Percentiles rank a stretch among this genome's conserved stretches.
phyloP scores from a whole-genome alignment of 2,329 filamentous ascomycete genomes.

The Ophiosphaerella korrae region DNA sequence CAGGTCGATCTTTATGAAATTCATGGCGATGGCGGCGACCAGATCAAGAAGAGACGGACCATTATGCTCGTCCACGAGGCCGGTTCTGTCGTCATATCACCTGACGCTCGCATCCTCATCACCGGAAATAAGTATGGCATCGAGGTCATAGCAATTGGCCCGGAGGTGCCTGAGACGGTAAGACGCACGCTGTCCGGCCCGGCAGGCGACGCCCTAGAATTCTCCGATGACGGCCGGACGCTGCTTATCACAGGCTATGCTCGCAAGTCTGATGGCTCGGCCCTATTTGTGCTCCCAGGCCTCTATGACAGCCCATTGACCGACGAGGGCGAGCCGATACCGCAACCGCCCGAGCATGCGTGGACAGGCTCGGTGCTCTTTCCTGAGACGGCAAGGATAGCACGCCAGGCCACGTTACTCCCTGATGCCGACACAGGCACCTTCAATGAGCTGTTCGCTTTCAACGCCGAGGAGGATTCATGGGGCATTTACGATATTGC shows the following conservation, averaged over 20 bases:
- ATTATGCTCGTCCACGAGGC: constrained; percentile 80
- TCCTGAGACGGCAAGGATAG: constrained; percentile 45
- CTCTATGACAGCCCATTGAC: constrained; percentile 48
- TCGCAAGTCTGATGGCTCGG: constrained; percentile 42
- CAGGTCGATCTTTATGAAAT: constrained; percentile 87
- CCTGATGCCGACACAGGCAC: constrained; percentile 46
- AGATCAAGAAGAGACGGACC: constrained; percentile 71
- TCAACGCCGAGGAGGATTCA: constrained; percentile 47
- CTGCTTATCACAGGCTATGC: constrained; percentile 47
- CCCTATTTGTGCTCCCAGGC: constrained; percentile 46
- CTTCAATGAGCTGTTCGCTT: constrained; percentile 49
- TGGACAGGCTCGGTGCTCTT: constrained; percentile 51
- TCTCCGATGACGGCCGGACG: constrained; percentile 48
- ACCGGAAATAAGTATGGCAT: constrained; percentile 88
- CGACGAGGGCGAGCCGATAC: constrained; percentile 47
- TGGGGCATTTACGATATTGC: constrained; percentile 50
- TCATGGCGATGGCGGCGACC: constrained; percentile 45
- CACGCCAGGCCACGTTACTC: constrained; percentile 46
- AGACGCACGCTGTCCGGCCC: constrained; percentile 44
- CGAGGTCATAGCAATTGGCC: constrained; percentile 77
- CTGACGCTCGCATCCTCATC: constrained; percentile 79
- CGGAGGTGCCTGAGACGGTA: constrained; percentile 55
- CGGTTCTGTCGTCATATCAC: constrained; percentile 77
- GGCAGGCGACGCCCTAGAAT: constrained; percentile 44
- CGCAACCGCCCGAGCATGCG: constrained; percentile 41